Base-by-base conservation (phyloP, 805 yeast genomes). In the Ogataea ganodermae region DNA sequence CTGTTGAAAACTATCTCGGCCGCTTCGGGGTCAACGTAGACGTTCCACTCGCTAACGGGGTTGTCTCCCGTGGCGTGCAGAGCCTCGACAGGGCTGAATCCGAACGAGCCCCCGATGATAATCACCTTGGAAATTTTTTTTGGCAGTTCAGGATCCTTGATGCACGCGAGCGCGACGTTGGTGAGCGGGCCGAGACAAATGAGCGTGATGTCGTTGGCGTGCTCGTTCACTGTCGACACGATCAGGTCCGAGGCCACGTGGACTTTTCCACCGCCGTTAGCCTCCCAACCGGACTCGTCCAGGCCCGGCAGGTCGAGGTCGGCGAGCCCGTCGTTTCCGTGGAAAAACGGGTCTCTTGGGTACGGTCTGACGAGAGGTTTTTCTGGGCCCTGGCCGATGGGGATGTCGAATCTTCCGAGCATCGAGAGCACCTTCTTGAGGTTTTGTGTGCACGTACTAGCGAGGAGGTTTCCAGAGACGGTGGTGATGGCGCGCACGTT, bases 1-100 rank as follows among this genome's bases (percentile, higher is more conserved):
- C 45, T 31, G 18, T 55, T 50, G 38, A 58, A 59, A 9, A 60
- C 62, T 9, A 58, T 36, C 13, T 60, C 53, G 1, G 63, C 64
- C 3, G 64, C 62, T 39, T 60, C 62, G 7, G 64, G 63, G 35
- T 60, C 64, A 13, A 60, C 62, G 32, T 56, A 59, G 21, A 59
- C 49, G 45, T 60, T 60, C 63, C 63, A 60, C 37, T 60, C 63
- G 47, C 58, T 53, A 5, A 59, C 61, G 1, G 63, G 64, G 41
- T 60, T 60, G 42, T 58, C 63, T 16, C 64, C 64, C 4, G 64
- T 60, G n/a, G 63, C 64, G 43, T 59, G 61, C 17, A 59, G 44
- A 6, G 55, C 56, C 32, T 51, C 64, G 14, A 51, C 52, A 6
- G 53, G 55, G 23, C 53, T 48, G 41, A 60, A 60, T 7, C 64